Evolutionary conservation across 2,329 filamentous ascomycete genomes (phyloP).

Genomic region (Diaporthe ilicicola): DNA sequence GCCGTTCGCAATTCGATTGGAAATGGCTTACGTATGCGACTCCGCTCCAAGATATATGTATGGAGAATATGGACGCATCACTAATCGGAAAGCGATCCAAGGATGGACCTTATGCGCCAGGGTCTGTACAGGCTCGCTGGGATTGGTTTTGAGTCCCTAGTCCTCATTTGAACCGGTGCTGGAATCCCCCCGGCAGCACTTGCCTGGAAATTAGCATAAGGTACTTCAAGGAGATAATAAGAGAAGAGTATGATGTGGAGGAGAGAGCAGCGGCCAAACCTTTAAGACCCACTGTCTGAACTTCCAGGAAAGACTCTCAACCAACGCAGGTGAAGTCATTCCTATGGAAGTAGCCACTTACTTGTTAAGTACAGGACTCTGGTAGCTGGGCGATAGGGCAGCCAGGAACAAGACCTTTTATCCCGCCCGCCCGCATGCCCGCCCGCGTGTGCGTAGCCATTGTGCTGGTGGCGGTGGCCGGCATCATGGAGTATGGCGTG

Average conservation of each 20-base stretch:
- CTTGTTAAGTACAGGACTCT: too few relatives aligned
- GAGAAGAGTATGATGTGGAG: not conserved
- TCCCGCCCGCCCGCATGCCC: too few relatives aligned
- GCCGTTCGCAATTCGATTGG: not conserved
- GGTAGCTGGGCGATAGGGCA: too few relatives aligned
- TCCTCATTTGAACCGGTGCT: not conserved
- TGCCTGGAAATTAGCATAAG: not conserved
- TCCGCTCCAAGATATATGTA: not conserved
- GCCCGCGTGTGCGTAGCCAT: too few relatives aligned
- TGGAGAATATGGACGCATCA: not conserved
- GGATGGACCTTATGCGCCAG: not conserved
- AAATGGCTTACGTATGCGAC: slow-evolving; percentile 13
- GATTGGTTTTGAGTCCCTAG: not conserved
- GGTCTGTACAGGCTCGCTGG: not conserved
- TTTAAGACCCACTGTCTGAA: too few relatives aligned
- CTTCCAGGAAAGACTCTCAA: too few relatives aligned
- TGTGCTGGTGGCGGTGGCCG: too few relatives aligned
- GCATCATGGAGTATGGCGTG: too few relatives aligned
- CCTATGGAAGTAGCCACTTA: too few relatives aligned
- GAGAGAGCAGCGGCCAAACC: too few relatives aligned
- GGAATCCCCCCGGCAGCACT: not conserved
- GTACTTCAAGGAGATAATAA: not conserved
- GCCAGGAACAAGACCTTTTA: too few relatives aligned
- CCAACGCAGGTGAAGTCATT: too few relatives aligned
- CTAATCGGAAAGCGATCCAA: not conserved